Conservation (phyloP, 345 rosid genomes). For the Arabidopsis thaliana region TAIR10.1 NC_003071.7:14678001-14678500, state of each 20-base stretch:
- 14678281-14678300: too few species aligned
- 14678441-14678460: too few species aligned
- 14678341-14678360: too few species aligned
- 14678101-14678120: neutral
- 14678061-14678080: constrained; percentile 32
- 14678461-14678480: too few species aligned
- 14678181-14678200: neutral
- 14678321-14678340: too few species aligned
- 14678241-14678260: neutral
- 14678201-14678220: neutral
- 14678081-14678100: neutral
- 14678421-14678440: too few species aligned
- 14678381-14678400: too few species aligned
- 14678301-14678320: too few species aligned
- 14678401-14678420: too few species aligned
- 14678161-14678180: neutral
- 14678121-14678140: constrained; percentile 6
- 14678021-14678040: constrained; percentile 33
- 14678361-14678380: too few species aligned
- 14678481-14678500: too few species aligned
- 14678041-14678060: constrained; percentile 23
- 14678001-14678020: constrained; percentile 26
- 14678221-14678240: neutral
- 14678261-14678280: too few species aligned
- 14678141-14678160: neutral